Base-by-base conservation (phyloP, 495 filamentous ascomycete genomes). In the Lasiosphaeria hispida region DNA sequence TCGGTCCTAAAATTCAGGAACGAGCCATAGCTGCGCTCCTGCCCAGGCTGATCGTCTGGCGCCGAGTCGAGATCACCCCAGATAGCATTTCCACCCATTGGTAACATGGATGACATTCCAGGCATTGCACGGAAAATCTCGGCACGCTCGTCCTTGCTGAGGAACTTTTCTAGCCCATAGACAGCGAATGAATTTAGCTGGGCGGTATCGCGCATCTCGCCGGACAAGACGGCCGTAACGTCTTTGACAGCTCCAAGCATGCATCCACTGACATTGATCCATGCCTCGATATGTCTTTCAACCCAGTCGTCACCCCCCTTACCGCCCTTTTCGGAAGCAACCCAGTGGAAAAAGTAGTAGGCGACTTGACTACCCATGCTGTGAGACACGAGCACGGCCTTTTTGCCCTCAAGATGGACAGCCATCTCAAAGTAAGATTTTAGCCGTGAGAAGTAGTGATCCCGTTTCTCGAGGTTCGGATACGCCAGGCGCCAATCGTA, bases 401-500 rank as follows among this genome's bases (percentile, higher is more conserved):
- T 98, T 58, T 88, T 83, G 42, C 83, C 82, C 8, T 83, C 78
- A 10, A 90, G 77, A 14, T 81, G 66, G 19, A 87, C 79, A 0
- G 89, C 88, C 30, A 87, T 83, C 76, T 98, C 94, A 60, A 98
- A 92, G 66, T 97, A 89, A 18, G 82, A 83, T 72, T 93, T 96
- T 23, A 98, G 74, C 13, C 89, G 80, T 2, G 91, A 89, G 71
- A 97, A 98, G 70, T 97, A 98, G 60, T 92, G 87, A 69, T 98
- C 94, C 14, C 94, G 84, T 23, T 83, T 77, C 68, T 98, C 94
- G 35, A 96, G 82, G 62, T 96, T 96, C 57, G 75, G 73, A 67
- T 95, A 97, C 7, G 91, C 87, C n/a, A 98, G 73, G n/a, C 94
- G 83, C 94, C 94, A 97, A 70, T 97, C 94, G 70, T 97, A 97